Evolutionary conservation across 164 flowering plant species (phyloP).

Genomic region (Warburgia ugandensis): DNA sequence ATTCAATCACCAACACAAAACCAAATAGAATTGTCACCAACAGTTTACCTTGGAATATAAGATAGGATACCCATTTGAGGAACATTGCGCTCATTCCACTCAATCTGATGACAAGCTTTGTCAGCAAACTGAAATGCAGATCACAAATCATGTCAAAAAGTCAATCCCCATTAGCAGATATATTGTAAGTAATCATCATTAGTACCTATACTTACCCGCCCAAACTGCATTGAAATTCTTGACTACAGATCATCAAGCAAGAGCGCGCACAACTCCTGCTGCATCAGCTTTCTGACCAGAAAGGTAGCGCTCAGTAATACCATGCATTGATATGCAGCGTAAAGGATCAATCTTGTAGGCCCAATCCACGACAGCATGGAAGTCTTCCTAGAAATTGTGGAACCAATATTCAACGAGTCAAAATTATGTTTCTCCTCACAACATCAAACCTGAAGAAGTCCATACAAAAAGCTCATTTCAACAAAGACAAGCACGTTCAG

Average conservation of each 20-base stretch:
- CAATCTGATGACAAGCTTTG: conserved; percentile 97
- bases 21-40: not conserved
- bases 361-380: conserved; percentile 98
- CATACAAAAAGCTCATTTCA: not conserved
- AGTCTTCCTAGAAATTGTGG: conserved; percentile 63
- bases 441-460: not conserved
- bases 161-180: not conserved
- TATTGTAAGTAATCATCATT: no score
- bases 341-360: conserved; percentile 97
- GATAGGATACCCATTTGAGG: conserved; percentile 78
- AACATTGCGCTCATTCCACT: conserved; percentile 84
- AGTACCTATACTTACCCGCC: no score
- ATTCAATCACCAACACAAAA: no score
- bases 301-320: conserved; percentile 86
- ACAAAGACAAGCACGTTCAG: not conserved
- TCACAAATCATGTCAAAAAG: not conserved
- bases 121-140: conserved; percentile 85
- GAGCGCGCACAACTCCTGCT: conserved; percentile 90
- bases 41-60: conserved; percentile 78
- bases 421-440: not conserved
- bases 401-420: not conserved
- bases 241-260: conserved; percentile 92
- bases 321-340: conserved; percentile 99
- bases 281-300: conserved; percentile 99
- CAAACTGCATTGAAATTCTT: conserved; percentile 74